Base-by-base conservation (phyloP, 371 early-diverging fungal species). In the Mortierella polycephala region DNA sequence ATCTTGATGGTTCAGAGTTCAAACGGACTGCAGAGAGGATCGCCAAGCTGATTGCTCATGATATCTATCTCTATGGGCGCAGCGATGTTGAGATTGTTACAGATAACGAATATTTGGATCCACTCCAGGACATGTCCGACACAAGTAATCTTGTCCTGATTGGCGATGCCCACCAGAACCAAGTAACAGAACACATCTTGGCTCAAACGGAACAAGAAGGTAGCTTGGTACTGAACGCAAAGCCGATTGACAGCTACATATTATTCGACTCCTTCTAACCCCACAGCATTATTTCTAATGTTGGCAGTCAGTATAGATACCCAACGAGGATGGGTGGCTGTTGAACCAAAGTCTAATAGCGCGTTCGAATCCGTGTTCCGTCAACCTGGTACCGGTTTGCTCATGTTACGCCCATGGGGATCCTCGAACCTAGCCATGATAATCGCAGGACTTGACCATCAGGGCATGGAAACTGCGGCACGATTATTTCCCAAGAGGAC, bases 61-160 rank as follows among this genome's bases (percentile, higher is more conserved):
- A 86, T 37, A 89, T 91, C 87, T 90, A 87, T 67, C 62, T 88
- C 8, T 89, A 85, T 58, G 90, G 88, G 7, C 65, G 87, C 13
- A 89, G 90, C 7, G 87, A 88, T 47, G 81, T 90, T 0, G 79
- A 84, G 53, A 87, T 90, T 59, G n/a, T 89, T 8, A 74, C 77
- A 6, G 90, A 91, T 57, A 57, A 77, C 7, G 73, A 85, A 30
- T 87, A 85, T 18, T 54, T 62, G 12, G 57, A 9, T 5, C 18
- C 41, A 16, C 6, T 62, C 30, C 8, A 16, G 0, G 49, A 20
- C 30, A 30, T 42, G 13, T 30, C n/a, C 12, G 56, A 66, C 12
- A 57, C 46, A 40, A 12, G 41, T n/a, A 75, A 71, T n/a, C 21
- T 71, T 20, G 60, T 76, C 1, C 42, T 76, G 30, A 67, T 76